phyloP scores from a whole-genome alignment of 1,284 basidiomycete genomes.

The Trametes pubescens region DNA sequence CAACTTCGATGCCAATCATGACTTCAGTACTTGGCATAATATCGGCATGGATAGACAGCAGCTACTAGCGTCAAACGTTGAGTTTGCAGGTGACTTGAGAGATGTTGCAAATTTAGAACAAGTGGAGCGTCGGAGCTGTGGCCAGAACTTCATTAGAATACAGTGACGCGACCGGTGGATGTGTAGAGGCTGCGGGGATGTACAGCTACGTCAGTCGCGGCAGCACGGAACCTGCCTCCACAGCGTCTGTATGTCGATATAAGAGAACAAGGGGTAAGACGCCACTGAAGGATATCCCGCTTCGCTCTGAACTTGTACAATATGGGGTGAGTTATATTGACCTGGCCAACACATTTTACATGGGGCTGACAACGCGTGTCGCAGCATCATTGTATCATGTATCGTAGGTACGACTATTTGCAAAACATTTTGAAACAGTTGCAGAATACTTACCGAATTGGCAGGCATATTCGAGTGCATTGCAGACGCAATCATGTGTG shows the following conservation, averaged over 20 bases:
- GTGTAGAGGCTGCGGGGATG: background rate
- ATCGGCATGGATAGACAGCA: too few species aligned
- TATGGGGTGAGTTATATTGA: conserved; percentile 13
- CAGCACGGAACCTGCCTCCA: background rate
- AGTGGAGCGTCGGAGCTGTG: too few species aligned
- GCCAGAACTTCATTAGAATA: too few species aligned
- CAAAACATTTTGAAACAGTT: background rate
- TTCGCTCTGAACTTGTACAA: conserved; percentile 6
- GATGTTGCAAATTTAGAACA: too few species aligned
- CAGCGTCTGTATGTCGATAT: background rate
- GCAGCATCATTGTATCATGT: conserved; percentile 26
- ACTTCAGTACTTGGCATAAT: too few species aligned
- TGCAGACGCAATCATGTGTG: conserved; percentile 20
- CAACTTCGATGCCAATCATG: too few species aligned
- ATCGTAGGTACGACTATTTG: conserved; percentile 17
- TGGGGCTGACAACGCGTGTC: background rate
- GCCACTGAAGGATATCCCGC: background rate
- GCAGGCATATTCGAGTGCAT: conserved; percentile 24
- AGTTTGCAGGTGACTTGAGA: too few species aligned
- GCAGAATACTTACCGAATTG: background rate
- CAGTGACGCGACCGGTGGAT: too few species aligned
- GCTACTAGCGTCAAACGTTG: too few species aligned
- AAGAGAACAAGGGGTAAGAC: background rate
- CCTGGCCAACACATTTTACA: background rate
- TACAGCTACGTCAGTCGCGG: background rate